These are phyloP conservation scores for Trichoderma sp. DNA, from an alignment of 2,329 filamentous ascomycete genomes.

Conservation along the genomic window DNA sequence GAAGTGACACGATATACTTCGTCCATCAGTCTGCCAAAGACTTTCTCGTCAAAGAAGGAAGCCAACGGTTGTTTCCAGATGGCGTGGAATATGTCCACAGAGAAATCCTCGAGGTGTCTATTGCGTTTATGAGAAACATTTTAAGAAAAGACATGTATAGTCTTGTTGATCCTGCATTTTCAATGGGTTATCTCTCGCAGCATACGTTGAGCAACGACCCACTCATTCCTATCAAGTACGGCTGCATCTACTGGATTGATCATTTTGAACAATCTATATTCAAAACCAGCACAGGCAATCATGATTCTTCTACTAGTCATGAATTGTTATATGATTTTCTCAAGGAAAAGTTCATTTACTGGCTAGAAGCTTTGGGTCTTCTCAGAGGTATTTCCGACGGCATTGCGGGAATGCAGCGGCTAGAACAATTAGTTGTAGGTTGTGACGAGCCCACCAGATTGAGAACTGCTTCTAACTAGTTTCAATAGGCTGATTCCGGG, in stretches of 20 bases:
- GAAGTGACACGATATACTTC: conserved; percentile 35
- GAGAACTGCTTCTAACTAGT: not conserved
- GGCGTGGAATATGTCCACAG: conserved; percentile 33
- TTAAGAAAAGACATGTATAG: not conserved
- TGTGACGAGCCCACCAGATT: not conserved
- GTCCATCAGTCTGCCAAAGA: conserved; percentile 48
- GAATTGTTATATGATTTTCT: not conserved
- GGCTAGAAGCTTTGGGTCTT: not conserved
- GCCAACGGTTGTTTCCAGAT: conserved; percentile 33
- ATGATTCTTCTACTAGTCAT: not conserved
- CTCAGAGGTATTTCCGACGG: not conserved
- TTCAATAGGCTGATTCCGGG: not conserved
- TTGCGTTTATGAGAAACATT: not conserved
- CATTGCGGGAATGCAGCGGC: not conserved
- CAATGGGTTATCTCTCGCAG: not conserved
- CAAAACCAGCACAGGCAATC: fast-evolving
- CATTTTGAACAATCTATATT: not conserved
- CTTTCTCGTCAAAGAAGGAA: conserved; percentile 39
- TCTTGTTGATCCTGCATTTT: not conserved
- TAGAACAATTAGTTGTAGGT: not conserved
- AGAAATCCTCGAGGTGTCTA: conserved; percentile 31
- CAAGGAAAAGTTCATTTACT: not conserved
- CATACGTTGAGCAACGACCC: fast-evolving
- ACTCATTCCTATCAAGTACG: not conserved
- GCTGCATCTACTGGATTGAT: not conserved